A percentile compares a stretch with the other conserved stretches of the same genome.
Evolutionary conservation across 331 rosid species (phyloP).

Genomic region (Quercus lobata): DNA sequence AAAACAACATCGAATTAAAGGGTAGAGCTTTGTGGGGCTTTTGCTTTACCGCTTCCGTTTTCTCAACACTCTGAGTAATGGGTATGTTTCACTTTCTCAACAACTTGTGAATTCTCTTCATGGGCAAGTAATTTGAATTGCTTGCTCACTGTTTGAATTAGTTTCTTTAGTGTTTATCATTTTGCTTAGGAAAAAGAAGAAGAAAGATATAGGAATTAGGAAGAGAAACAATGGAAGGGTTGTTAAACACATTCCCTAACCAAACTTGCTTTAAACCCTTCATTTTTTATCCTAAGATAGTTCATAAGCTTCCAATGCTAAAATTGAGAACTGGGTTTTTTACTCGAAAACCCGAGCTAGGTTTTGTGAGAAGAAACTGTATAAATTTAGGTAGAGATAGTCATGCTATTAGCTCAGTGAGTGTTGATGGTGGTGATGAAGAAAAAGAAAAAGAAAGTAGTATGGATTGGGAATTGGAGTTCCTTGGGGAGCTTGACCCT

Average conservation of each 20-base stretch:
- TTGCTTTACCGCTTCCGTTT: neutral
- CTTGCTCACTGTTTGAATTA: too few species aligned
- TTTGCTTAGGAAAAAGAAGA: too few species aligned
- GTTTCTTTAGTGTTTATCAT: too few species aligned
- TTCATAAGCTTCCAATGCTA: slow-evolving; percentile 27
- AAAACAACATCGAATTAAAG: too few species aligned
- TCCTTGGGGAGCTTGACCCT: slow-evolving; percentile 65
- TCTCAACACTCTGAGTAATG: neutral
- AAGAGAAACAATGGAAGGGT: slow-evolving; percentile 43
- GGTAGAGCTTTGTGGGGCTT: neutral
- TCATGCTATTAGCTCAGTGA: slow-evolving; percentile 4
- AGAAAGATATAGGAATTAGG: too few species aligned
- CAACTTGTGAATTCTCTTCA: neutral
- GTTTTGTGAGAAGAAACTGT: slow-evolving; percentile 26
- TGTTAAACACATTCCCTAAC: slow-evolving; percentile 36
- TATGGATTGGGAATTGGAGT: slow-evolving; percentile 71
- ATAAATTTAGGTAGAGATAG: slow-evolving; percentile 23
- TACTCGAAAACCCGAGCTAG: slow-evolving; percentile 12
- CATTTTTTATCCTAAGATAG: slow-evolving; percentile 28
- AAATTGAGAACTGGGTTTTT: slow-evolving; percentile 22
- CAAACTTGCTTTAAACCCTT: slow-evolving; percentile 47
- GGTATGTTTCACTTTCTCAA: neutral
- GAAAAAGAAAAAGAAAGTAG: slow-evolving; percentile 8
- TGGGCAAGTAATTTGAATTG: neutral
- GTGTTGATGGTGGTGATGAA: slow-evolving; percentile 25